phyloP scores from a whole-genome alignment of 2,329 filamentous ascomycete species.

The Elsinoe fawcettii region DNA sequence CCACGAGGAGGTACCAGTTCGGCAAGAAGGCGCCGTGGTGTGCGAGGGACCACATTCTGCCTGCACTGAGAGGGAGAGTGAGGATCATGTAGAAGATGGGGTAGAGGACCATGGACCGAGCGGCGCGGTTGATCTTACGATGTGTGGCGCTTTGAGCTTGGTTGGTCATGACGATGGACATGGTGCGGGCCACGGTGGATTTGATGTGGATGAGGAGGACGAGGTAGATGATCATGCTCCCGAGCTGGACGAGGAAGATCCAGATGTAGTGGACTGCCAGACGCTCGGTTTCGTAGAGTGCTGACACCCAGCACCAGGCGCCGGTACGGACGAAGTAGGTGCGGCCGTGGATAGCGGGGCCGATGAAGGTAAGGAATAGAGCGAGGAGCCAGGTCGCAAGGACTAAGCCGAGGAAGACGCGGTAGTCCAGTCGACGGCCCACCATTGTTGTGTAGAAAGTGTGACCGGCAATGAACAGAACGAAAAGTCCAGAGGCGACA shows the following conservation, averaged over 20 bases:
- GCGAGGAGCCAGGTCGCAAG: slow-evolving; percentile 51
- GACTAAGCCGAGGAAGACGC: slow-evolving; percentile 45
- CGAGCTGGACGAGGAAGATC: slow-evolving; percentile 52
- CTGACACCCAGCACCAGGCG: slow-evolving; percentile 62
- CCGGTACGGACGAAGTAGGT: slow-evolving; percentile 56
- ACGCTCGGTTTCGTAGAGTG: slow-evolving; percentile 46
- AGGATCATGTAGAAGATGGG: slow-evolving; percentile 63
- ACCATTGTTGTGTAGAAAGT: slow-evolving; percentile 57
- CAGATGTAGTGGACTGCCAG: slow-evolving; percentile 58
- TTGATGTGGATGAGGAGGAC: slow-evolving; percentile 26
- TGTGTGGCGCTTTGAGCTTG: slow-evolving; percentile 15
- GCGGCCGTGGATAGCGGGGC: slow-evolving; percentile 36
- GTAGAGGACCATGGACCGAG: slow-evolving; percentile 57
- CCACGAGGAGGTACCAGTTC: slow-evolving; percentile 41
- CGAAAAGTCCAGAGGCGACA: slow-evolving; percentile 58
- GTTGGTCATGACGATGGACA: slow-evolving; percentile 15
- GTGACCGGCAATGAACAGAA: slow-evolving; percentile 57
- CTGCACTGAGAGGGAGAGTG: slow-evolving; percentile 57
- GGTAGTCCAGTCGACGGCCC: slow-evolving; percentile 45
- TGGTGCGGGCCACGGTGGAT: slow-evolving; percentile 17
- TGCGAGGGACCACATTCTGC: slow-evolving; percentile 56
- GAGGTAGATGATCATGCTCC: slow-evolving; percentile 45
- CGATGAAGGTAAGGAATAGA: slow-evolving; percentile 50
- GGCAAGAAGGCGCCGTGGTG: slow-evolving; percentile 32
- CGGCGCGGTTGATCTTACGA: slow-evolving; percentile 32